Base-by-base conservation (phyloP, 148 eudicot genomes). In the Silene latifolia region DNA sequence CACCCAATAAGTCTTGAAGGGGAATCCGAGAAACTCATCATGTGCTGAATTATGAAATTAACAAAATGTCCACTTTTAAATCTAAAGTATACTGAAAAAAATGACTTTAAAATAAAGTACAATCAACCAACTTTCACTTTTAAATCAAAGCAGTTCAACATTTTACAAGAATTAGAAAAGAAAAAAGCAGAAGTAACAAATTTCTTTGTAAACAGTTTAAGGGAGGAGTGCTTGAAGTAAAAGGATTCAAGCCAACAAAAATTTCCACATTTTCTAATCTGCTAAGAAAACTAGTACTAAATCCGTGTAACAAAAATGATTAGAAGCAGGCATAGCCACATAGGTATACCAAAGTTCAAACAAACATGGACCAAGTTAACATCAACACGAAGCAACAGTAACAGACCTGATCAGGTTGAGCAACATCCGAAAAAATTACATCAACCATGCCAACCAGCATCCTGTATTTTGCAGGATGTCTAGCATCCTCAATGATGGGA, bases 381-480 rank as follows among this genome's bases (percentile, higher is more conserved):
- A 74, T 63, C 0, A 15, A 39, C 46, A 63, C 0, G 4, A n/a
- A 12, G 35, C 60, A 69, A 17, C 0, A 44, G 23, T 72, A 57
- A 48, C 85, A 82, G 71, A 95, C 98, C 98, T 95, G 97, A 77
- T 92, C 97, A 78, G 98, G 97, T 76, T 92, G 98, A 79, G 98
- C 98, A 88, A 95, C 98, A 88, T 95, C 97, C 67, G 93, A 89
- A 80, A 95, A 92, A 17, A 95, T 86, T 1, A 92, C 97, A 87
- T 95, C 98, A 24, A 90, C 98, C 98, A 95, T 95, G 59, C 97
- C 93, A 69, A 95, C 97, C 23, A 95, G 87, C 97, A 95, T 92
- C 39, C 97, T 81, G 74, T 95, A 92, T 79, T 92, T 95, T 21
- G 93, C 87, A 47, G 98, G 98, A 85, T 95, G 96, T 69, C 98